Percentiles rank a stretch among this genome's conserved stretches.
phyloP scores from a whole-genome alignment of 306 rosid genomes.

The Spatholobus suberectus region DNA sequence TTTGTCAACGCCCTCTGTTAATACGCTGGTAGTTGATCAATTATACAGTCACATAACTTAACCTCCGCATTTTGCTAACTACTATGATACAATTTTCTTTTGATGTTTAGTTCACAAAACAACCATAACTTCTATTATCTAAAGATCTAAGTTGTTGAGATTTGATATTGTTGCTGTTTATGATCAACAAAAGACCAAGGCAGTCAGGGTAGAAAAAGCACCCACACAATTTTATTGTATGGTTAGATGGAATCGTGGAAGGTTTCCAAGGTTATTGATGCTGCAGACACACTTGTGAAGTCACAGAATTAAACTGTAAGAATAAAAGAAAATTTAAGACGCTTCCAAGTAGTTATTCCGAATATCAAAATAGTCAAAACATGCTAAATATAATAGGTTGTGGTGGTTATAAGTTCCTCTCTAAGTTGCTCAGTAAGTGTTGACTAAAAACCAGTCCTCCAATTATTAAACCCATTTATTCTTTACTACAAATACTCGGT shows the following conservation, averaged over 20 bases:
- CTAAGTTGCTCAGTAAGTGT: slow-evolving; percentile 22
- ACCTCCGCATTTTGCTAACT: slow-evolving; percentile 46
- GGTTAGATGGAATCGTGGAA: not conserved
- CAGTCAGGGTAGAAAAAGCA: slow-evolving; percentile 16
- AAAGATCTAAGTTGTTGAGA: slow-evolving; percentile 31
- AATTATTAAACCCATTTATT: slow-evolving; percentile 5
- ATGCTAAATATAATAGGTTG: not conserved
- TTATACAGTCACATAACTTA: slow-evolving; percentile 34
- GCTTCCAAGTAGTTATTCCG: slow-evolving; percentile 3
- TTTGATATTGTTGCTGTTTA: not conserved
- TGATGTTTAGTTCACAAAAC: slow-evolving; percentile 28
- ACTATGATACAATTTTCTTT: slow-evolving; percentile 20
- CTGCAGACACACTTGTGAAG: slow-evolving; percentile 21
- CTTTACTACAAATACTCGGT: not conserved
- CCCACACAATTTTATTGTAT: not conserved
- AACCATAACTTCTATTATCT: slow-evolving; percentile 11
- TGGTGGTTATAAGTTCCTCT: slow-evolving; percentile 41
- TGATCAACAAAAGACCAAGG: not conserved
- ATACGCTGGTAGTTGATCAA: slow-evolving; percentile 43
- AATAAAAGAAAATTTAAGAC: not conserved
- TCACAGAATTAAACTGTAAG: not conserved
- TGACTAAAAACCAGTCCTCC: slow-evolving; percentile 22
- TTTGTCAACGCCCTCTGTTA: slow-evolving; percentile 12
- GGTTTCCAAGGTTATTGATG: slow-evolving; percentile 28
- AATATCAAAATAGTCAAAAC: slow-evolving; percentile 25